phyloP scores from a whole-genome alignment of 805 yeast species.

The Zygosaccharomyces rouxii region DNA sequence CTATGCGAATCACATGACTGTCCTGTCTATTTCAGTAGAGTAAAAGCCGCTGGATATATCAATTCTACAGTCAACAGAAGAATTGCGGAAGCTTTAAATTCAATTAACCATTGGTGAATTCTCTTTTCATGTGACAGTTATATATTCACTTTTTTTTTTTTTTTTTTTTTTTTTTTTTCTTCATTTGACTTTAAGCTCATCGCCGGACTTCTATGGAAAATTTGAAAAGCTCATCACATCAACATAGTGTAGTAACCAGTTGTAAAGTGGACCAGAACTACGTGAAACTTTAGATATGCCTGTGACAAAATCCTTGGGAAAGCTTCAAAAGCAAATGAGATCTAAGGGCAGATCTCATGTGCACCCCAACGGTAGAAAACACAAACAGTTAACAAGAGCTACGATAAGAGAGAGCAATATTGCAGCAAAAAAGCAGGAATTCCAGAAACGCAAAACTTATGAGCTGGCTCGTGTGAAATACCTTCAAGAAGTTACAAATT shows the following conservation, averaged over 20 bases:
- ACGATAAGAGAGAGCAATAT: constrained; percentile 75
- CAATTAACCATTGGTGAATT: constrained; percentile 22
- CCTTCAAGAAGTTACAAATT: constrained; percentile 53
- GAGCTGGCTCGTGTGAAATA: constrained; percentile 56
- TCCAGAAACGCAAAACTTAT: constrained; percentile 53
- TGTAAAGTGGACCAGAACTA: not conserved
- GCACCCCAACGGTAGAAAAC: constrained; percentile 88
- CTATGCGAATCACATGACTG: constrained; percentile 63
- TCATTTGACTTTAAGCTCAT: not conserved
- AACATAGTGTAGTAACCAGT: not conserved
- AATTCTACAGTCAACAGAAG: constrained; percentile 15
- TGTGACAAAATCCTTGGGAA: constrained; percentile 33
- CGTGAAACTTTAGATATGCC: constrained; percentile 25
- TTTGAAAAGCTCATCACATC: constrained; percentile 15
- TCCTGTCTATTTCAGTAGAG: constrained; percentile 52
- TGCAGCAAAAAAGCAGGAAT: constrained; percentile 51
- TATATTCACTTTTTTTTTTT: not conserved
- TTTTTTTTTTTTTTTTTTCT: not conserved
- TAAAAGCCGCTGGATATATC: constrained; percentile 38
- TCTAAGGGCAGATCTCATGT: constrained; percentile 30
- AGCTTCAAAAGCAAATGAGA: constrained; percentile 30
- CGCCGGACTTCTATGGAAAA: constrained; percentile 2
- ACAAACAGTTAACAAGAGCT: constrained; percentile 80
- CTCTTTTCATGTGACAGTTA: not conserved
- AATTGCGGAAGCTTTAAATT: constrained; percentile 11